Evolutionary conservation across 306 rosid genomes (phyloP).

Genomic region (Sphenostylis stenocarpa): DNA sequence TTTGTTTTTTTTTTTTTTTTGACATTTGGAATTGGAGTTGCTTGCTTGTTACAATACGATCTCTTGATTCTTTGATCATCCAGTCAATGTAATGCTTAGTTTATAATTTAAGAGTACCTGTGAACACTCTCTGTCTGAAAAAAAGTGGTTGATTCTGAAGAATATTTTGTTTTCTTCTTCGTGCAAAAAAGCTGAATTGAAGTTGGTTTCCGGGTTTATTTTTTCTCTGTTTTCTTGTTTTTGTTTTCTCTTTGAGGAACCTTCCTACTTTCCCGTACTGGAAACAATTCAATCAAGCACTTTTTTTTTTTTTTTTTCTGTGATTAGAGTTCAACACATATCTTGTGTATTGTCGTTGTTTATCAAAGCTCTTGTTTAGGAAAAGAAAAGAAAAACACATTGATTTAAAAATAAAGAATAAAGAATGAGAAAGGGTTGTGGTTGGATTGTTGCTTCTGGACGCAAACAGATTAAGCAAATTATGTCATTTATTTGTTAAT

Average conservation of each 20-base stretch:
- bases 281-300: background rate
- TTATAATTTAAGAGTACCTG: background rate
- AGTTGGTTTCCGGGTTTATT: background rate
- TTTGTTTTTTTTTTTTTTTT: background rate
- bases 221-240: background rate
- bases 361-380: background rate
- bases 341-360: background rate
- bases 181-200: constrained; percentile 11
- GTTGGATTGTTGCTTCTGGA: background rate
- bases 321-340: background rate
- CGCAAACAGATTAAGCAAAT: constrained; percentile 15
- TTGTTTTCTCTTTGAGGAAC: background rate
- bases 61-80: background rate
- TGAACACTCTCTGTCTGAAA: background rate
- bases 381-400: too few species aligned
- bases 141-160: background rate
- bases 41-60: background rate
- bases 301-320: constrained; percentile 5
- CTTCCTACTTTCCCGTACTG: background rate
- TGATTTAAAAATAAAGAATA: background rate
- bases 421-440: constrained; percentile 11
- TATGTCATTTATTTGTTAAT: background rate
- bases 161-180: background rate
- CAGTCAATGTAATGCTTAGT: background rate
- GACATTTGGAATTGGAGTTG: background rate